Evolutionary conservation across 176 grass and related monocot species (phyloP).

Genomic region (Melocanna baccifera): DNA sequence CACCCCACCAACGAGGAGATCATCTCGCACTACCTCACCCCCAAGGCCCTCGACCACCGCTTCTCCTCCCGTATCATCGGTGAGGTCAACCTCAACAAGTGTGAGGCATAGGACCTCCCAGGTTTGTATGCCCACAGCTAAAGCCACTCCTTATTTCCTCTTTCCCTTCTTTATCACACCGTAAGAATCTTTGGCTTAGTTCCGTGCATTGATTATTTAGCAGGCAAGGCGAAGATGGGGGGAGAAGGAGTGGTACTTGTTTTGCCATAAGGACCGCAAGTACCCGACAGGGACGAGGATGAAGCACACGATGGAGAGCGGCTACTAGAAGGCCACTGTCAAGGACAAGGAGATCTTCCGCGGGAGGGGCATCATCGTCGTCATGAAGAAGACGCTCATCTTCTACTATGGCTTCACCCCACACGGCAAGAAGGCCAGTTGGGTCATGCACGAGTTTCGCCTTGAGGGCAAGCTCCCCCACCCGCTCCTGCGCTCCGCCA

Average conservation of each 20-base stretch:
- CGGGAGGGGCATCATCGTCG: constrained; percentile 62
- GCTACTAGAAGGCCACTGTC: constrained; percentile 98
- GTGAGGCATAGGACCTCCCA: constrained; percentile 89
- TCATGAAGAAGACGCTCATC: constrained; percentile 99
- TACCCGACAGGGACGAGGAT: constrained; percentile 90
- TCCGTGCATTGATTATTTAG: background rate
- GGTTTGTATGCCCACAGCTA: constrained; percentile 24
- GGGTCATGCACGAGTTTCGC: constrained; percentile 96
- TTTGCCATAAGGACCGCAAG: constrained; percentile 92
- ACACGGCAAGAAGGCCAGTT: constrained; percentile 70
- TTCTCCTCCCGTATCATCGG: constrained; percentile 79
- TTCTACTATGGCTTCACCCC: constrained; percentile 94
- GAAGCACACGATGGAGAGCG: constrained; percentile 73
- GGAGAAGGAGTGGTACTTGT: constrained; percentile 97
- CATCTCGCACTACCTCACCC: constrained; percentile 80
- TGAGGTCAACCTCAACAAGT: constrained; percentile 96
- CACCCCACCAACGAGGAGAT: constrained; percentile 97
- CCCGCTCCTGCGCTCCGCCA: constrained; percentile 52
- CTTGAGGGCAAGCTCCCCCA: constrained; percentile 63
- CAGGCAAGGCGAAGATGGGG: constrained; percentile 83
- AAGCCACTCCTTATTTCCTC: background rate
- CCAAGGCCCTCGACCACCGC: constrained; percentile 44
- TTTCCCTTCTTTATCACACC: too few relatives aligned
- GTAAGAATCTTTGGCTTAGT: background rate
- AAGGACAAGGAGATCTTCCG: constrained; percentile 95